A percentile compares a stretch with the other conserved stretches of the same genome.
phyloP scores from a whole-genome alignment of 1,139 yeast species.

The Lodderomyces jiufengensis region DNA sequence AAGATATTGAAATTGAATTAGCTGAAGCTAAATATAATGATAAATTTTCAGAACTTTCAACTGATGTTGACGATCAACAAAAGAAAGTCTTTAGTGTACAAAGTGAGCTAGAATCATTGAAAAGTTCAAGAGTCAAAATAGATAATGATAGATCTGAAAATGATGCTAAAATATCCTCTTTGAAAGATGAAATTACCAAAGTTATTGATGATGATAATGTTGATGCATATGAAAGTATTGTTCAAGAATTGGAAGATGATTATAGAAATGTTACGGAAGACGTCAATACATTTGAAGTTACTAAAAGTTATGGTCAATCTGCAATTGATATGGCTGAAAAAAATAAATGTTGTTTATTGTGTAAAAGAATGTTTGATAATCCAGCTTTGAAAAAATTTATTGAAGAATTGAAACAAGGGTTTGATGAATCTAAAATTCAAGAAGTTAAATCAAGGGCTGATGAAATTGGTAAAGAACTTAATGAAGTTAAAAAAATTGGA shows the following conservation, averaged over 20 bases:
- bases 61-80: constrained; percentile 13
- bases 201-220: constrained; percentile 44
- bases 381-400: constrained; percentile 31
- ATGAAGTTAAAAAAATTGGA: constrained; percentile 24
- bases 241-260: constrained; percentile 59
- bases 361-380: constrained; percentile 57
- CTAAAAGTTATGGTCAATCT: constrained; percentile 57
- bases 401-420: constrained; percentile 32
- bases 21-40: constrained; percentile 19
- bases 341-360: constrained; percentile 58
- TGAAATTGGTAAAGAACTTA: constrained; percentile 29
- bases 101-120: constrained; percentile 12
- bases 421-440: constrained; percentile 35
- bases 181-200: constrained; percentile 20
- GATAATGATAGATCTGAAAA: constrained; percentile 12
- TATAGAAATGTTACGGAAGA: constrained; percentile 58
- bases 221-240: constrained; percentile 45
- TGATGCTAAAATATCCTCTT: constrained; percentile 16
- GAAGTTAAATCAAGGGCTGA: constrained; percentile 34
- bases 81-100: constrained; percentile 8
- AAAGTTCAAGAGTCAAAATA: constrained; percentile 7
- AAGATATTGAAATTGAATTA: constrained; percentile 21
- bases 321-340: constrained; percentile 61
- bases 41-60: constrained; percentile 11
- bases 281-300: constrained; percentile 60